Base-by-base conservation (phyloP, 768 basidiomycete genomes). In the Termitomyces bulborhizus region DNA sequence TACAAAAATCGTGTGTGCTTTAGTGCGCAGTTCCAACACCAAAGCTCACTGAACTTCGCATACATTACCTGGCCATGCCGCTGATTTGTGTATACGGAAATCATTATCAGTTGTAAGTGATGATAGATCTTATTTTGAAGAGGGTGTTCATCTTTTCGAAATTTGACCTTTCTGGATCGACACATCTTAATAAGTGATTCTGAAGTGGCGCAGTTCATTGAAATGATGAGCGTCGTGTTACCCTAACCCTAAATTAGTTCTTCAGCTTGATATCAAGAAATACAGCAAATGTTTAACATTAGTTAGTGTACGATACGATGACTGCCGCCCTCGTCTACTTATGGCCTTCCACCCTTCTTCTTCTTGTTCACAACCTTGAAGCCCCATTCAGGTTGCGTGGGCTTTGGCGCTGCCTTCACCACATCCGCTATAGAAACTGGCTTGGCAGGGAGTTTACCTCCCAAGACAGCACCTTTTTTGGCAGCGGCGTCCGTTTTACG, bases 351-450 rank as follows among this genome's bases (percentile, higher is more conserved):
- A 15, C 86, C 80, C 72, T 91, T 92, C 82, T 93, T 97, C 76
- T 95, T 97, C 78, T 95, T 94, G 63, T 93, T 93, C 51, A 94
- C 90, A 5, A 95, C 88, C 72, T 93, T 95, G 77, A 93, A 93
- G 6, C 85, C 84, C 89, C 93, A 95, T 66, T 90, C 89, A 43
- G 81, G 76, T 55, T 84, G 84, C 40, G 78, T 70, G 18, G 83
- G 76, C 71, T 91, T 92, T 1, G 92, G 93, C 58, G 88, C 84
- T 9, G 87, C 80, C 71, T 93, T 96, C 56, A 98, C 92, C 3
- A 97, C 93, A 57, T 93, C 91, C 11, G 90, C 91, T 58, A 92
- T 88, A 1, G 88, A 88, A 21, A 86, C 74, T 31, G 77, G 74
- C 61, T 87, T 88, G 8, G 73, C 71, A 16, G 73, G 60, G n/a